Conservation (phyloP, 805 yeast species). For the Metschnikowia similis region DNA sequence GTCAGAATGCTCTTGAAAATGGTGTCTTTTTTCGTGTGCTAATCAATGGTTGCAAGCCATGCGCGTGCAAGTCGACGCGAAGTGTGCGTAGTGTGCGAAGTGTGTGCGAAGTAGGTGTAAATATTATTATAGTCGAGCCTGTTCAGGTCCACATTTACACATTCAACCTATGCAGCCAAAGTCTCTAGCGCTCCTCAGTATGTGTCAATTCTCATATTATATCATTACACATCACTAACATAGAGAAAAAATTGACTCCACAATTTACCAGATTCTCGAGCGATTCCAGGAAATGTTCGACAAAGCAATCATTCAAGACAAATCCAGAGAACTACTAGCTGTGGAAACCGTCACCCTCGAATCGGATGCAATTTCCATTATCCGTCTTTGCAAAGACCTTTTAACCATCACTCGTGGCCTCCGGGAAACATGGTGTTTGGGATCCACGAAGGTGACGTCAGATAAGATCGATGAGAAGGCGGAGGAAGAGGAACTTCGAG, state of each 20-base stretch:
- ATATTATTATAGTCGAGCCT: not conserved
- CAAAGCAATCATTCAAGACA: constrained; percentile 39
- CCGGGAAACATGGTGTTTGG: constrained; percentile 56
- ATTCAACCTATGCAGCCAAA: constrained; percentile 40
- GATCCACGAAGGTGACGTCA: constrained; percentile 40
- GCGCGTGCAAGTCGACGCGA: not conserved
- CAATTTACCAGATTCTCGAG: constrained; percentile 47
- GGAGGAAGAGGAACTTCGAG: constrained; percentile 20
- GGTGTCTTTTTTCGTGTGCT: not conserved
- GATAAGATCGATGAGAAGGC: constrained; percentile 13
- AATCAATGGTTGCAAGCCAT: not conserved
- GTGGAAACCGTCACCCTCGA: constrained; percentile 57
- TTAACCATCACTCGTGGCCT: constrained; percentile 45
- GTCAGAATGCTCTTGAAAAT: constrained; percentile 15
- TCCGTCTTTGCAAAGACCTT: constrained; percentile 51
- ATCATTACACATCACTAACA: constrained; percentile 16
- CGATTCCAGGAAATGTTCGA: constrained; percentile 53
- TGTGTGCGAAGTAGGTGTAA: not conserved
- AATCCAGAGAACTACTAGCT: constrained; percentile 40
- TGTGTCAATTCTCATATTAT: constrained; percentile 8
- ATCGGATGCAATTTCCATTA: constrained; percentile 47
- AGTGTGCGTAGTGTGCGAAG: not conserved
- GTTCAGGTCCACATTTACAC: not conserved
- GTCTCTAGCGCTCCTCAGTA: constrained; percentile 38
- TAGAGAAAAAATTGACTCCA: constrained; percentile 47